Base-by-base conservation (phyloP, 441 rosid species). In the Eruca vesicaria region DNA sequence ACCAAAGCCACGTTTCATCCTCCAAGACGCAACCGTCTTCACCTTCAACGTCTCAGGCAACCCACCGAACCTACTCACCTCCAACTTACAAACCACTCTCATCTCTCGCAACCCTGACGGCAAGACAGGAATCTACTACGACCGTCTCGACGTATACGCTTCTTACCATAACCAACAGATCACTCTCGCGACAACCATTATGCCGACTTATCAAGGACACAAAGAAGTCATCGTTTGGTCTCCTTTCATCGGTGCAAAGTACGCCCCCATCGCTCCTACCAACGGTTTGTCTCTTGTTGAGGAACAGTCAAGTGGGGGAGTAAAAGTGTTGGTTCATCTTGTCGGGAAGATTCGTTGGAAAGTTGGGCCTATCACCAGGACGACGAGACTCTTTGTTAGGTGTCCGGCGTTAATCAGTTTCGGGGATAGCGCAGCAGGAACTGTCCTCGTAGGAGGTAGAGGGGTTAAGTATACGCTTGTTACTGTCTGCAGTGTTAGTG, bases 11-110 rank as follows among this genome's bases (percentile, higher is more conserved):
- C 63, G 36, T 0, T 93, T 95, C 87, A 3, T 81, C 82, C 89
- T 96, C 78, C 94, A 89, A 80, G 98, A 96, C 86, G 91, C 86
- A 80, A 96, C 97, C 74, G 89, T 90, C 66, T 85, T 69, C 78
- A 77, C 71, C 84, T 96, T 93, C 94, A 91, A 93, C 85, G 38
- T 85, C 79, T 68, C 98, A 3, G 78, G 78, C 0, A 6, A 63
- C 5, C 45, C 58, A 55, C 93, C 94, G 4, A 82, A 50, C 55
- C 3, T 74, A 64, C 85, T 93, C 80, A 86, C 91, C n/a, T 88
- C 94, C 75, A 87, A 71, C 69, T 79, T 93, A 81, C 96, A 89
- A 63, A 79, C 90, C 74, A 89, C 97, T 41, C 14, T 96, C 75
- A 81, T 86, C 11, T 82, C 88, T 45, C 87, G 89, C 23, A 93